Percentiles rank a stretch among this genome's conserved stretches.
These are phyloP conservation scores for Setomelanomma holmii DNA, from an alignment of 2,329 filamentous ascomycete genomes.

Conservation along the genomic window DNA sequence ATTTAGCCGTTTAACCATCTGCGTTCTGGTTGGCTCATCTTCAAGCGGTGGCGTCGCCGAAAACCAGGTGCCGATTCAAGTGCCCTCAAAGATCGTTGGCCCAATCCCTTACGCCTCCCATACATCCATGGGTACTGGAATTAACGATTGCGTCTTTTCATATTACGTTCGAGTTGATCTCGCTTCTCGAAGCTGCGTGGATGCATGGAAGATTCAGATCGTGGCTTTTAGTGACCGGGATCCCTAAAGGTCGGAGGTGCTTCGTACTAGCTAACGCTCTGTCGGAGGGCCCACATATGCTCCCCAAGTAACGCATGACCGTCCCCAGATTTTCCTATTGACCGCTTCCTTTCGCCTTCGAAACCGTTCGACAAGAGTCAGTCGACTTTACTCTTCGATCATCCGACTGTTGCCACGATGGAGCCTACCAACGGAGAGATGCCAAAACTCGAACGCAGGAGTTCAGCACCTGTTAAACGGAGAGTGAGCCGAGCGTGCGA, in stretches of 20 bases:
- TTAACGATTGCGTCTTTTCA: constrained; percentile 41
- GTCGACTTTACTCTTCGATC: background rate
- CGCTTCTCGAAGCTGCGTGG: constrained; percentile 49
- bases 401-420: constrained; percentile 27
- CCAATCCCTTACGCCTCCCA: constrained; percentile 28
- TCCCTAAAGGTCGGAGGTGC: constrained; percentile 34
- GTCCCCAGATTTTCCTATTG: constrained; percentile 34
- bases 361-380: background rate
- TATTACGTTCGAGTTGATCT: constrained; percentile 43
- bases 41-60: constrained; percentile 8
- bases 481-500: constrained; percentile 93
- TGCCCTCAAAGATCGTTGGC: constrained; percentile 34
- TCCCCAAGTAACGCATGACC: constrained; percentile 46
- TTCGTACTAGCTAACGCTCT: constrained; percentile 39
- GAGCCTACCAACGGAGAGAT: constrained; percentile 34
- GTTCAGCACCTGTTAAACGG: constrained; percentile 73
- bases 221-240: constrained; percentile 37
- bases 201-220: constrained; percentile 48
- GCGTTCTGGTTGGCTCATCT: constrained; percentile 1
- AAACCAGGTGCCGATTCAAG: constrained; percentile 9
- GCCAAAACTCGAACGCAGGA: constrained; percentile 41
- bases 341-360: constrained; percentile 29
- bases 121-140: constrained; percentile 28
- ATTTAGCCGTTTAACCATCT: constrained; percentile 4
- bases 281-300: constrained; percentile 42